Evolutionary conservation across 2,329 filamentous ascomycete species (phyloP).

Genomic region (Aspergillus pseudoviridinutans): DNA sequence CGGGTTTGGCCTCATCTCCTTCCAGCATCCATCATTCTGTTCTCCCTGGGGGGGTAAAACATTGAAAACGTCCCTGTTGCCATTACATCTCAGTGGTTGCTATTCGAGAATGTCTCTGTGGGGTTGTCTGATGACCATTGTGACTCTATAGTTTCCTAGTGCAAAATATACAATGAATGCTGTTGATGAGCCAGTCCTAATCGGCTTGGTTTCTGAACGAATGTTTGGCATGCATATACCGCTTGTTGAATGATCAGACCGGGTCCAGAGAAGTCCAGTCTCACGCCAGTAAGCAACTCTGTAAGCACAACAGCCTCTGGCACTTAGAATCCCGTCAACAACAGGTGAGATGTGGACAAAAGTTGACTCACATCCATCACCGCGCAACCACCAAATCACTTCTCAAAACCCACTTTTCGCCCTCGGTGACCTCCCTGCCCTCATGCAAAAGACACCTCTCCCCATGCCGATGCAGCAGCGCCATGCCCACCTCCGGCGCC

Average conservation of each 20-base stretch:
- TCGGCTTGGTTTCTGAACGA: neutral
- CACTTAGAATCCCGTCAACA: neutral
- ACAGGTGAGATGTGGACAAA: neutral
- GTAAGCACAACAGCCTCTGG: neutral
- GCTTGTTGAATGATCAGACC: neutral
- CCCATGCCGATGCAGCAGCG: conserved; percentile 83
- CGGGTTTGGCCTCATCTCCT: neutral
- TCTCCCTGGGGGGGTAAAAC: neutral
- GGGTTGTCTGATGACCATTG: neutral
- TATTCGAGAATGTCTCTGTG: neutral
- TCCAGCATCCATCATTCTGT: neutral
- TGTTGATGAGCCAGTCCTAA: neutral
- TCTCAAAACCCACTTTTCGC: conserved; percentile 88
- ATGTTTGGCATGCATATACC: neutral
- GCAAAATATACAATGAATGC: neutral
- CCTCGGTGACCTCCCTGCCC: conserved; percentile 70
- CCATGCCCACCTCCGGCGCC: conserved; percentile 75
- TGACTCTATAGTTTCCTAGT: neutral
- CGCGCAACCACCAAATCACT: conserved; percentile 62
- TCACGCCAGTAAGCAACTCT: neutral
- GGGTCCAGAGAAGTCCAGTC: neutral
- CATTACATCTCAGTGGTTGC: neutral
- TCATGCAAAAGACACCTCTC: conserved; percentile 87
- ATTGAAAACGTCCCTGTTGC: neutral
- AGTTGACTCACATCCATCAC: conserved; percentile 14